Base-by-base conservation (phyloP, 1,284 basidiomycete genomes). In the Ganoderma boninense region DNA sequence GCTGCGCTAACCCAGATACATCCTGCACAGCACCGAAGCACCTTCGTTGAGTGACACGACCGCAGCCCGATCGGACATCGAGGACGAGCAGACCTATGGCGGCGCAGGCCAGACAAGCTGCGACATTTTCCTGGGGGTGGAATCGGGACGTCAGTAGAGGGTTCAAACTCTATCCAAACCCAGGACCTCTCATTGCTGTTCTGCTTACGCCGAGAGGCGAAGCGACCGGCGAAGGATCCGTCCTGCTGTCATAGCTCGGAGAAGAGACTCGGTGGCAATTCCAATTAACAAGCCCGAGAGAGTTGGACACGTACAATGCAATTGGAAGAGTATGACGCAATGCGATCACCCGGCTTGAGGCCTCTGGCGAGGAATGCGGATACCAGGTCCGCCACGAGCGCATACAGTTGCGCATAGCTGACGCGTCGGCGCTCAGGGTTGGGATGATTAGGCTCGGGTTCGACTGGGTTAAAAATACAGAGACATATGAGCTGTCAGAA, bases 1-100 rank as follows among this genome's bases (percentile, higher is more conserved):
- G 95, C 94, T n/a, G 93, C 94, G 73, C 91, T 92, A 64, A 93
- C 91, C 93, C 93, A 95, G 26, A 95, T 91, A n/a, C 86, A 89
- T 62, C 90, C 82, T 84, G 65, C 35, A 54, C 38, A 44, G 60
- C 16, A 14, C 14, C 38, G 26, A 20, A 16, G 38, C 42, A 42
- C 4, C 40, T 6, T 7, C 18, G 8, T n/a, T 44, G 43, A 38
- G 56, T 49, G 5, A 35, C 3, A 42, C 32, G 43, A 42, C 14
- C 29, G 42, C 26, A 20, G 18, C 23, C 46, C 44, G 49, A 14
- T 38, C 56, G 44, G 57, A 26, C 38, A 63, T 20, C 32, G 32
- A 46, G 43, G 29, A 35, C 61, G 67, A 67, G 11, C 38, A 71
- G 78, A 76, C 88, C 93, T 69, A 95, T 84, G 29, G 93, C 92